A percentile compares a stretch with the other conserved stretches of the same genome.
Conservation (phyloP, 805 yeast genomes). For the Ogataea corticis region DNA sequence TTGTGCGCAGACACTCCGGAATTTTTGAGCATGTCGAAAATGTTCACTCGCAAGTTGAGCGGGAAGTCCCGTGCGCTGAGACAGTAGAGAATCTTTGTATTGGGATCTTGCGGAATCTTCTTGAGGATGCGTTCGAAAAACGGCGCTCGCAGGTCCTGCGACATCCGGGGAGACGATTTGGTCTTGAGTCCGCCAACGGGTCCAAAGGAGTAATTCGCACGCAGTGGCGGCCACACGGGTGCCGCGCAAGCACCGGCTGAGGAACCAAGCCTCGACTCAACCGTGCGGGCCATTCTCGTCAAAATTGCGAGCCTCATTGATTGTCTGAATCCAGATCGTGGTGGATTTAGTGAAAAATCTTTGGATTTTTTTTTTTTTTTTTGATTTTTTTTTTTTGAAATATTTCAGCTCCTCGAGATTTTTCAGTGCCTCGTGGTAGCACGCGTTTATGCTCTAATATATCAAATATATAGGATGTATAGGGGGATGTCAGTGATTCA, state of each 20-base stretch:
- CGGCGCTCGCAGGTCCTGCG: constrained; percentile 1
- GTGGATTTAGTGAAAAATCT: no score
- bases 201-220: no score
- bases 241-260: no score
- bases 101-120: constrained; percentile 7
- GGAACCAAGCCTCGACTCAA: no score
- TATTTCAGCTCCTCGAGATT: background rate
- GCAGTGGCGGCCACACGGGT: no score
- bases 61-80: constrained; percentile 26
- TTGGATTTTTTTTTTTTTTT: background rate
- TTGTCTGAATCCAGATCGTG: background rate
- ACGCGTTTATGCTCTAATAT: no score
- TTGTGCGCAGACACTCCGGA: constrained; percentile 4
- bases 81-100: constrained; percentile 18
- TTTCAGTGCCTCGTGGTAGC: no score
- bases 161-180: background rate
- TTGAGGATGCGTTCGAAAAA: background rate
- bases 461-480: background rate
- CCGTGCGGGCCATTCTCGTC: no score
- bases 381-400: background rate
- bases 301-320: no score
- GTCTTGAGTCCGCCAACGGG: no score
- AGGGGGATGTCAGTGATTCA: no score
- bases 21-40: constrained; percentile 3
- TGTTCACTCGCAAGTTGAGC: constrained; percentile 13